A percentile compares a stretch with the other conserved stretches of the same genome.
Evolutionary conservation across 345 rosid species (phyloP).

Genomic region (Sonneratia alba): DNA sequence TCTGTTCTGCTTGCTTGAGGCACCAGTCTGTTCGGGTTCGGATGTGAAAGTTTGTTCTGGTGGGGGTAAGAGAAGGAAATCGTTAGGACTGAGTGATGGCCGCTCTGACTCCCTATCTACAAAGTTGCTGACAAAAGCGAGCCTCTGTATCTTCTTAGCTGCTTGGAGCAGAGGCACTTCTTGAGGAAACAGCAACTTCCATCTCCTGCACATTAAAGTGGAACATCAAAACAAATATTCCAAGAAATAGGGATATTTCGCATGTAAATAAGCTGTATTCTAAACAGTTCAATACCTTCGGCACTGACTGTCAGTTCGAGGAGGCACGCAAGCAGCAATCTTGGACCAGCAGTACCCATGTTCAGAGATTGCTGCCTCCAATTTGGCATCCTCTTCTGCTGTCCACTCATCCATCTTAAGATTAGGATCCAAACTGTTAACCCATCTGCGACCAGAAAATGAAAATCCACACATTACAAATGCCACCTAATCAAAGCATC

Average conservation of each 20-base stretch:
- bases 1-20: constrained; percentile 26
- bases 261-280: neutral
- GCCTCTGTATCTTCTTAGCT: constrained; percentile 42
- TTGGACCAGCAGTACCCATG: constrained; percentile 69
- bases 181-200: constrained; percentile 61
- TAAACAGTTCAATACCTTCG: constrained; percentile 36
- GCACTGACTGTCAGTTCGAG: constrained; percentile 84
- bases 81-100: constrained; percentile 49
- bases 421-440: constrained; percentile 66
- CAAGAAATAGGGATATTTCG: neutral
- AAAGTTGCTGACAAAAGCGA: constrained; percentile 56
- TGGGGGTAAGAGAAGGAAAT: constrained; percentile 34
- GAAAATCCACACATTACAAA: constrained; percentile 2
- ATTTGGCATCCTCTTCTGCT: constrained; percentile 59
- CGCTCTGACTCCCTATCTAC: constrained; percentile 85
- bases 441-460: constrained; percentile 51
- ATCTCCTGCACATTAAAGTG: constrained; percentile 46
- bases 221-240: neutral
- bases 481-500: constrained; percentile 9
- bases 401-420: constrained; percentile 57
- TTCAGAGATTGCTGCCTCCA: constrained; percentile 53
- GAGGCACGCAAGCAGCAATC: constrained; percentile 46
- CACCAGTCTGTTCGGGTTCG: constrained; percentile 18
- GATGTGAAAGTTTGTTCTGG: constrained; percentile 15
- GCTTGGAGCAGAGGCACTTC: constrained; percentile 49